phyloP scores from a whole-genome alignment of 306 rosid species.

The Malus domestica region ASM211411v1 NC_041789.1:30681001-30681500 shows the following conservation, averaged over 20 bases:
- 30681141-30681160: conserved; percentile 66
- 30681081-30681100: not conserved
- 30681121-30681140: conserved; percentile 75
- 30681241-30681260: conserved; percentile 63
- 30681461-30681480: too few relatives aligned
- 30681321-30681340: not conserved
- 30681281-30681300: conserved; percentile 56
- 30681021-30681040: not conserved
- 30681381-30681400: too few relatives aligned
- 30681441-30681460: too few relatives aligned
- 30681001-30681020: not conserved
- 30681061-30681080: not conserved
- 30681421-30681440: too few relatives aligned
- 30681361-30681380: too few relatives aligned
- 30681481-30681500: too few relatives aligned
- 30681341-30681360: not conserved
- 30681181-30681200: conserved; percentile 94
- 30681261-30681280: conserved; percentile 81
- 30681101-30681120: conserved; percentile 34
- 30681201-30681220: conserved; percentile 83
- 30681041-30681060: not conserved
- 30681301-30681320: conserved; percentile 14
- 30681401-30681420: too few relatives aligned
- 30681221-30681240: conserved; percentile 87
- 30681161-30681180: conserved; percentile 88